Percentiles rank a stretch among this genome's conserved stretches.
phyloP scores from a whole-genome alignment of 2,329 filamentous ascomycete genomes.

The Beauveria varroae region DNA sequence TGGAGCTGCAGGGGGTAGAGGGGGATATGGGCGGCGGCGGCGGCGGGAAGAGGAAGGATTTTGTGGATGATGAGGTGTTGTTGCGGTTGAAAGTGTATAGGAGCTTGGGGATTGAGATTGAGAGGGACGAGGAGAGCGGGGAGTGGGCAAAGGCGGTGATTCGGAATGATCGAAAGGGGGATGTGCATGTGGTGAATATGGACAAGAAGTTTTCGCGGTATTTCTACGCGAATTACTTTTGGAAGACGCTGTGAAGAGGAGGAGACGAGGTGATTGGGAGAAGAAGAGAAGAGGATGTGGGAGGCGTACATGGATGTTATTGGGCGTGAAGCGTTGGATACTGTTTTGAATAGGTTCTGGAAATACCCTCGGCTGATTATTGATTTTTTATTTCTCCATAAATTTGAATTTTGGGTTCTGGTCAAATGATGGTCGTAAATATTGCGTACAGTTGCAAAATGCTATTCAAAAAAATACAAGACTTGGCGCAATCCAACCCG shows the following conservation, averaged over 20 bases:
- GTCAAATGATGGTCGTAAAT: neutral
- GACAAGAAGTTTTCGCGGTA: slow-evolving; percentile 85
- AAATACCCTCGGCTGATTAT: neutral
- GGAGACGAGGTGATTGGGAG: neutral
- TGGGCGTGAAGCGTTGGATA: slow-evolving; percentile 1
- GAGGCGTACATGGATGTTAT: slow-evolving; percentile 11
- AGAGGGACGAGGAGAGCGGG: slow-evolving; percentile 63
- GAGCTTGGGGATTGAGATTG: slow-evolving; percentile 82
- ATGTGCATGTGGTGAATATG: slow-evolving; percentile 91
- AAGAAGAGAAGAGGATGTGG: neutral
- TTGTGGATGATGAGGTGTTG: slow-evolving; percentile 56
- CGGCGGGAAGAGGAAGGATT: slow-evolving; percentile 27
- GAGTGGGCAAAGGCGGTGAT: slow-evolving; percentile 83
- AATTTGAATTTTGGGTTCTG: neutral
- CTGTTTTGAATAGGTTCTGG: neutral
- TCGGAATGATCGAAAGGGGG: slow-evolving; percentile 75
- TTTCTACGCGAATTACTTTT: slow-evolving; percentile 95
- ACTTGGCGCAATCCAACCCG: neutral
- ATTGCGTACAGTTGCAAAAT: neutral
- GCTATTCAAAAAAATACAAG: neutral
- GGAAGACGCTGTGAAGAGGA: slow-evolving; percentile 66
- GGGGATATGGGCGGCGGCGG: slow-evolving; percentile 36
- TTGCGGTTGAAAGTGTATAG: slow-evolving; percentile 86
- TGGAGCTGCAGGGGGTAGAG: slow-evolving; percentile 83
- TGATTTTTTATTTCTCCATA: neutral